Evolutionary conservation across 345 rosid species (phyloP).

Genomic region (Noccaea caerulescens): DNA sequence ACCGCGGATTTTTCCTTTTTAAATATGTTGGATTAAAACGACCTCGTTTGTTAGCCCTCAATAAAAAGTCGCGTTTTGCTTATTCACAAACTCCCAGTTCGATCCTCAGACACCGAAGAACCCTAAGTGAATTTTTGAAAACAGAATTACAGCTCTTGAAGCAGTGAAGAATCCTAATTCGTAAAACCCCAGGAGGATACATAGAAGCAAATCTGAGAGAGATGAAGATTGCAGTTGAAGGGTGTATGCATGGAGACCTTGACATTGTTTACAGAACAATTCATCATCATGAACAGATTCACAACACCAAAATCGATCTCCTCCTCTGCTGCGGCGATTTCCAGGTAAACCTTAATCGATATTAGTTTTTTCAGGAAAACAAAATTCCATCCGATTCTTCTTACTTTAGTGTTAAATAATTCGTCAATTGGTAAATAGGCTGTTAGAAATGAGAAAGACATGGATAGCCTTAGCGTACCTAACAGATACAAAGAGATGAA

Average conservation of each 20-base stretch:
- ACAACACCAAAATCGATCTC: constrained; percentile 78
- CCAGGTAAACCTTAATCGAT: constrained; percentile 50
- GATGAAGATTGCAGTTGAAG: constrained; percentile 96
- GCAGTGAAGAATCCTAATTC: background rate
- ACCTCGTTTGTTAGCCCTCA: too few relatives aligned
- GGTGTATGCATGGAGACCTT: constrained; percentile 97
- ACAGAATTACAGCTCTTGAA: too few relatives aligned
- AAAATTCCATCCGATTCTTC: background rate
- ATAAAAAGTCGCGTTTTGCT: background rate
- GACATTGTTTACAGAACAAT: constrained; percentile 81
- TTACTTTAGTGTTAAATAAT: background rate
- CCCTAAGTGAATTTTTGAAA: background rate
- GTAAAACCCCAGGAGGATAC: background rate
- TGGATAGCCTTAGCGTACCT: constrained; percentile 85
- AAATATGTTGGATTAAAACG: too few relatives aligned
- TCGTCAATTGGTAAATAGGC: constrained; percentile 49
- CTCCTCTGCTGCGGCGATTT: constrained; percentile 97
- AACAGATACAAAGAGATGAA: constrained; percentile 73
- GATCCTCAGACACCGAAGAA: background rate
- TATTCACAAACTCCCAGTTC: background rate
- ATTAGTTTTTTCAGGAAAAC: background rate
- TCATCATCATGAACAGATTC: constrained; percentile 54
- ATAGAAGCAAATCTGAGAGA: background rate
- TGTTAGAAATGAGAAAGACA: constrained; percentile 80
- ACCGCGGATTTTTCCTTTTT: too few relatives aligned